Evolutionary conservation across 2,329 filamentous ascomycete genomes (phyloP).

Genomic region (Amphichorda felina): DNA sequence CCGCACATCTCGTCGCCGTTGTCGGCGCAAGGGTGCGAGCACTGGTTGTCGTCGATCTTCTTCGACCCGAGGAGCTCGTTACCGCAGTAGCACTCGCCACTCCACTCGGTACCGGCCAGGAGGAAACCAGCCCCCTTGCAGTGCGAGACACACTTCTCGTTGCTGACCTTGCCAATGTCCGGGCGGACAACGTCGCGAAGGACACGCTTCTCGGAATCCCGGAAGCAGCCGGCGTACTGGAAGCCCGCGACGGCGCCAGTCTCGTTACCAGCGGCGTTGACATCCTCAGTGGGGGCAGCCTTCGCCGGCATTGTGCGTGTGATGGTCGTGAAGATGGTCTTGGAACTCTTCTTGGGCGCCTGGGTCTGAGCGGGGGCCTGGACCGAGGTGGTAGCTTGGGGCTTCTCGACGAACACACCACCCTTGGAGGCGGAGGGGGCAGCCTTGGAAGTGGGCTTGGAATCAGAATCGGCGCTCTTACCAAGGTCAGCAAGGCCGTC

Average conservation of each 20-base stretch:
- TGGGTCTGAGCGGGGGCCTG: conserved; percentile 3
- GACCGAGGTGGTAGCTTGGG: conserved; percentile 9
- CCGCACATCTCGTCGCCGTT: conserved; percentile 36
- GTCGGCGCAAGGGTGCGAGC: conserved; percentile 29
- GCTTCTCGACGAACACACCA: background rate
- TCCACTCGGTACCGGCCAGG: conserved; percentile 9
- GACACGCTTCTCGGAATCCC: conserved; percentile 29
- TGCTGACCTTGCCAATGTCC: conserved; percentile 24
- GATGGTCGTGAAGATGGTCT: too few species aligned
- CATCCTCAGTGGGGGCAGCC: background rate
- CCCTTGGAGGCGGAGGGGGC: background rate
- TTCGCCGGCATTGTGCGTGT: too few species aligned
- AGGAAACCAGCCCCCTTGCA: conserved; percentile 6
- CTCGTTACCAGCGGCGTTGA: conserved; percentile 3
- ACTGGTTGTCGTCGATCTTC: conserved; percentile 6
- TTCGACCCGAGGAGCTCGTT: conserved; percentile 6
- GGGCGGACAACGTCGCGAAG: conserved; percentile 26
- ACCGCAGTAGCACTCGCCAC: conserved; percentile 10
- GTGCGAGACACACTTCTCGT: conserved; percentile 7
- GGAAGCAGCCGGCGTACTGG: conserved; percentile 31
- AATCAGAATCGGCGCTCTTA: too few species aligned
- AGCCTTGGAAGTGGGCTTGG: background rate
- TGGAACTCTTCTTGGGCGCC: too few species aligned
- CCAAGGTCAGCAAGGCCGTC: background rate
- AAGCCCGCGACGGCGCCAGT: conserved; percentile 12